Evolutionary conservation across 306 rosid species (phyloP), one percentile per base, ranked within the genome.

Genomic region (Cucurbita moschata): DNA sequence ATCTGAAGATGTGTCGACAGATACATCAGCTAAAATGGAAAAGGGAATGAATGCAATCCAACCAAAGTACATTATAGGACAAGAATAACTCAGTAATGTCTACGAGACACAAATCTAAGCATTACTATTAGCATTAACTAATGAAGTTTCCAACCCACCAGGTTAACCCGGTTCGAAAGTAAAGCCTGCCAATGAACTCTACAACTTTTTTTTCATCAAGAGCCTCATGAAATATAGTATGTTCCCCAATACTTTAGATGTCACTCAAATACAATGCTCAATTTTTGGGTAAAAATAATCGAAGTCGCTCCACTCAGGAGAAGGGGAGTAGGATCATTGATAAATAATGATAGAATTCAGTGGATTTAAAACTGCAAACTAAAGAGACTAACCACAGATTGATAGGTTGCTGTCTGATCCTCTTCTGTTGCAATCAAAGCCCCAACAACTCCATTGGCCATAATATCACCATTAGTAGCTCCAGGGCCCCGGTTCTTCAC

Each of bases 351-450:
- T 53, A 49, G 67, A 60, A 75, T 71, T 76, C 72, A 10, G 51
- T 40, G 70, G 46, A 35, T 74, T 12, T 56, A 39, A 35, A 49
- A 18, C 64, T 50, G 14, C 52, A 61, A 56, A 75, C 51, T 15
- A 73, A 55, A 75, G 80, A 78, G 73, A 84, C 90, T 81, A 74
- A 92, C 96, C 82, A 55, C 81, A 64, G 96, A 83, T 65, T 79
- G 86, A 76, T 59, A 70, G 59, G 66, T 79, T 43, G 77, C 74
- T 21, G 53, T 42, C 75, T 77, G 89, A 83, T 82, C 80, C 73
- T 79, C 96, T 79, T 84, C 86, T 62, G 79, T 82, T 26, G 86
- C 70, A 81, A 81, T 83, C 85, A 87, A 75, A 54, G 79, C 87
- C 74, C 70, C 83, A 72, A 83, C 82, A 72, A 78, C 85, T 59